phyloP scores from a whole-genome alignment of 257 asterid species.

The Nemophila menziesii region DNA sequence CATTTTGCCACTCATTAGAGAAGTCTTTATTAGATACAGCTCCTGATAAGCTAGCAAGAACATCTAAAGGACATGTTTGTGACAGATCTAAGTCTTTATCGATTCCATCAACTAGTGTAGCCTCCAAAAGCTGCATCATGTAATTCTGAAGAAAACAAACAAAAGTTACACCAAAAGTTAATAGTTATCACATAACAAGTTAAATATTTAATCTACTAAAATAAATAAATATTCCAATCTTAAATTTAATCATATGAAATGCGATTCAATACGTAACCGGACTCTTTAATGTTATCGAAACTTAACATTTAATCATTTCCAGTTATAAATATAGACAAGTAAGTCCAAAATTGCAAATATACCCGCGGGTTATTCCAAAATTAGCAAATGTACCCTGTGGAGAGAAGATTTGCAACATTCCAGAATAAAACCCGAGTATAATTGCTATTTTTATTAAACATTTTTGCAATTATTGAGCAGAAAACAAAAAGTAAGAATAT shows the following conservation, averaged over 20 bases:
- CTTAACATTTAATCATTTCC: too few relatives aligned
- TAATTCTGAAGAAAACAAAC: conserved; percentile 29
- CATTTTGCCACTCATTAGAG: conserved; percentile 36
- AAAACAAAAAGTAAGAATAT: background rate
- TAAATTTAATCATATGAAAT: too few relatives aligned
- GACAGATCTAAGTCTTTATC: conserved; percentile 55
- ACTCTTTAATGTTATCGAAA: too few relatives aligned
- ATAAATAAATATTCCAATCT: too few relatives aligned
- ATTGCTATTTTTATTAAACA: too few relatives aligned
- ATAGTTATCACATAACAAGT: background rate
- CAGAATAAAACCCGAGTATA: too few relatives aligned
- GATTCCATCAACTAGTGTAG: conserved; percentile 45
- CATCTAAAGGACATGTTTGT: conserved; percentile 25
- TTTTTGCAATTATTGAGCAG: background rate
- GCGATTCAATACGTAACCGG: too few relatives aligned
- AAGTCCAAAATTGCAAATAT: too few relatives aligned
- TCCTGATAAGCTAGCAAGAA: conserved; percentile 42
- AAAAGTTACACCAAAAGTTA: conserved; percentile 13
- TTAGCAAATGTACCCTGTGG: too few relatives aligned
- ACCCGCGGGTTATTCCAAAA: too few relatives aligned
- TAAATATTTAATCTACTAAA: background rate
- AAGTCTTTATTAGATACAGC: conserved; percentile 32
- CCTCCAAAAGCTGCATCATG: conserved; percentile 62
- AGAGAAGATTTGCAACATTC: too few relatives aligned
- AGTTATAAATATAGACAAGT: too few relatives aligned